Conservation (phyloP, 441 rosid species). For the Populus trichocarpa region DNA sequence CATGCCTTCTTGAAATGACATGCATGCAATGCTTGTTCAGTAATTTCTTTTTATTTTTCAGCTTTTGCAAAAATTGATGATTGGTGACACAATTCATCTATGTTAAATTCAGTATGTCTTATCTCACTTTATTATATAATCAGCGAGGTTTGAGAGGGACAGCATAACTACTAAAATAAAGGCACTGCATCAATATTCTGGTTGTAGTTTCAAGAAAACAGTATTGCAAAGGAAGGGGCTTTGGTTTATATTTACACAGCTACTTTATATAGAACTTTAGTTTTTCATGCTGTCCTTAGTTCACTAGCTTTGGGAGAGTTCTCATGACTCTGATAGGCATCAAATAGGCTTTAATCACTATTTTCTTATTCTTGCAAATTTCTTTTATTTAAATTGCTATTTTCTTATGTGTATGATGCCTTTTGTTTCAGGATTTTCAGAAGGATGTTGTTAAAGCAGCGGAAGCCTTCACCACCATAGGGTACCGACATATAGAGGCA, state of each 20-base stretch:
- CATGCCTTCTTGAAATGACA: not conserved
- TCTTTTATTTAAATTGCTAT: not conserved
- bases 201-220: conserved; percentile 1
- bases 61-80: not conserved
- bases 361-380: conserved; percentile 8
- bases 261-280: not conserved
- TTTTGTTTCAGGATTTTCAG: conserved; percentile 70
- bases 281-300: not conserved
- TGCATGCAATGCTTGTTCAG: not conserved
- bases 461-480: conserved; percentile 63
- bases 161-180: not conserved
- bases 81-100: not conserved
- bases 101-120: not conserved
- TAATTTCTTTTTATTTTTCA: not conserved
- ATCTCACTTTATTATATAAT: not conserved
- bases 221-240: not conserved
- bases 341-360: conserved; percentile 1
- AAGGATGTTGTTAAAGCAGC: conserved; percentile 75
- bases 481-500: conserved; percentile 78
- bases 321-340: conserved; percentile 4
- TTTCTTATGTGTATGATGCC: conserved; percentile 6
- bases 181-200: not conserved
- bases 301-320: not conserved
- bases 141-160: not conserved
- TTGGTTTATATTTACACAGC: not conserved